Base-by-base conservation (phyloP, 352 stramenopile species). In the Pythium myriotylum region DNA sequence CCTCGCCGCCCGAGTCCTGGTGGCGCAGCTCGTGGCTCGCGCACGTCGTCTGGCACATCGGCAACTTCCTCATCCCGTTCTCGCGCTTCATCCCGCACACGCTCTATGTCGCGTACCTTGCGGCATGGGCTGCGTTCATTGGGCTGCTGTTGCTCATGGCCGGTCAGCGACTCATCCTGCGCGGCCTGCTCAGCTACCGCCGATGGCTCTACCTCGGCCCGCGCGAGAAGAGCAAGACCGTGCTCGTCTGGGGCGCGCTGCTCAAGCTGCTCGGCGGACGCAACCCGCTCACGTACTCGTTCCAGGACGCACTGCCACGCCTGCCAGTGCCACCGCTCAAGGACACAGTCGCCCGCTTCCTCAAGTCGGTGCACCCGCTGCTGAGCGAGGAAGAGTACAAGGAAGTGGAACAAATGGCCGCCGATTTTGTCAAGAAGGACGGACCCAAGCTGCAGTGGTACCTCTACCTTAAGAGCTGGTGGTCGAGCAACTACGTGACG, bases 301-400 rank as follows among this genome's bases (percentile, higher is more conserved):
- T 94, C 63, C 97, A 99, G 69, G 74, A 85, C 35, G 84, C 90
- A 13, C 64, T 99, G 23, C 95, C 96, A 7, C 79, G 84, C 13
- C 78, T 99, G 37, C 97, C 96, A 10, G 74, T 99, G 56, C 95
- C 96, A 1, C 67, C 86, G 24, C 80, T 99, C 12, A 94, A 97
- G 56, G 91, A 98, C 45, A 99, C 96, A 5, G 73, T 98, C 13
- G 57, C 79, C 33, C 80, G 88, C 41, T 98, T 98, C 61, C 71
- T 99, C 27, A 85, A 95, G 64, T 98, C 93, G 12, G 92, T 96
- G 19, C 80, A 98, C 59, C 92, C 96, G 29, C 67, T 99, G 37
- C 70, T 97, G 17, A 84, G 79, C 3, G 68, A 73, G 2, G 78
- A 91, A 4, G 88, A 99, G 68, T 97, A 98, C 67, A 77, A 85